phyloP scores from a whole-genome alignment of 192 early-diverging fungal genomes.

The Gonapodya prolifera region DNA sequence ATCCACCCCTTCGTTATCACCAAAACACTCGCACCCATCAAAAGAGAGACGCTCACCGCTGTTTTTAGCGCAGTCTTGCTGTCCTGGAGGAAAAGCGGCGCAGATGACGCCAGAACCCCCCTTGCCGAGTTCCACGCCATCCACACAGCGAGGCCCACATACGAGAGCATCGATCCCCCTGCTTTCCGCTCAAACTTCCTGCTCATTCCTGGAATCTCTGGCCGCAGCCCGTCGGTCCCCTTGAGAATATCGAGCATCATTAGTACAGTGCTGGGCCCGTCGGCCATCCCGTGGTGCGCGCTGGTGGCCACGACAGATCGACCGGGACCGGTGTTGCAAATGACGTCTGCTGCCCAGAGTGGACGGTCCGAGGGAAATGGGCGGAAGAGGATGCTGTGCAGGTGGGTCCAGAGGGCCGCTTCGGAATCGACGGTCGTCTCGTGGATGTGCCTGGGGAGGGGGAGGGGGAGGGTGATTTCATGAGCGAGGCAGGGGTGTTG shows the following conservation, averaged over 20 bases:
- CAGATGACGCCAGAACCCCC: background rate
- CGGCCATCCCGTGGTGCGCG: background rate
- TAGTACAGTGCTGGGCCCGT: background rate
- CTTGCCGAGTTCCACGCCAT: background rate
- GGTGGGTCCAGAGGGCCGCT: background rate
- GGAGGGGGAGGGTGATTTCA: background rate
- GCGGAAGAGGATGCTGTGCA: background rate
- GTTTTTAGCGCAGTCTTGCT: background rate
- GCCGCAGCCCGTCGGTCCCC: background rate
- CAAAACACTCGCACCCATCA: too few species aligned
- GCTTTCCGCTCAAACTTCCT: background rate
- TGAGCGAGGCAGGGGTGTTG: too few species aligned
- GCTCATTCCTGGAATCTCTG: background rate
- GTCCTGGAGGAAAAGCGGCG: background rate
- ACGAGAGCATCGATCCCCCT: background rate
- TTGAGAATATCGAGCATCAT: background rate
- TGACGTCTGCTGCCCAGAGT: background rate
- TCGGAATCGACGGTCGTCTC: background rate
- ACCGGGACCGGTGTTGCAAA: background rate
- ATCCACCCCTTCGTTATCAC: too few species aligned
- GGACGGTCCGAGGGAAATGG: background rate
- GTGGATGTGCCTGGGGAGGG: background rate
- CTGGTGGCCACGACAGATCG: background rate
- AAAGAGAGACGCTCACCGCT: too few species aligned
- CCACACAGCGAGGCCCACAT: background rate